phyloP scores from a whole-genome alignment of 75 land plant genomes.

The Pseudotsuga menziesii region DNA sequence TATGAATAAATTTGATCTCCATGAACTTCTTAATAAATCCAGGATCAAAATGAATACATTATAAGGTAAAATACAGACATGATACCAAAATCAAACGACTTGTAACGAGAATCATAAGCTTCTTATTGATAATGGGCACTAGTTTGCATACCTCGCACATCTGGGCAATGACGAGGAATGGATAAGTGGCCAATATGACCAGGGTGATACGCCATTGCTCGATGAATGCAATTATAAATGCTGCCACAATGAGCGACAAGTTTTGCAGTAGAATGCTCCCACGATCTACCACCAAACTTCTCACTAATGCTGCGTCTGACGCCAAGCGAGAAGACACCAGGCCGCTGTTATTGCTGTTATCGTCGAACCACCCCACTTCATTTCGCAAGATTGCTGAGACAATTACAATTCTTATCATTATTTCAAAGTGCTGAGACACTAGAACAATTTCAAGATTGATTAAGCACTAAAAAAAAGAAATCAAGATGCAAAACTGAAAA shows the following conservation, averaged over 20 bases:
- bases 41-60: neutral
- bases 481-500: no score
- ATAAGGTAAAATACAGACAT: neutral
- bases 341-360: conserved; percentile 66
- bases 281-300: conserved; percentile 76
- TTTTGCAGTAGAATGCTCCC: conserved; percentile 76
- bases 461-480: no score
- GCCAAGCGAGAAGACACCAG: conserved; percentile 76
- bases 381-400: conserved; percentile 77
- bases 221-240: conserved; percentile 77
- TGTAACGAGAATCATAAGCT: neutral
- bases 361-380: conserved; percentile 95
- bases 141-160: conserved; percentile 66
- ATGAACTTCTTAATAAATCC: neutral
- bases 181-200: conserved; percentile 79
- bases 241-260: conserved; percentile 55
- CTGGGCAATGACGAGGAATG: conserved; percentile 69
- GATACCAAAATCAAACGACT: neutral
- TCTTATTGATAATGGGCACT: neutral
- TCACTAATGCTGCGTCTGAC: conserved; percentile 75
- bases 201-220: conserved; percentile 85
- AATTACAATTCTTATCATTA: neutral
- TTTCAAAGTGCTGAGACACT: no score
- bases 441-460: no score
- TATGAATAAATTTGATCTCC: no score